A percentile compares a stretch with the other conserved stretches of the same genome.
phyloP scores from a whole-genome alignment of 139 green algal genomes.

The Picochlorum costavermella region DNA sequence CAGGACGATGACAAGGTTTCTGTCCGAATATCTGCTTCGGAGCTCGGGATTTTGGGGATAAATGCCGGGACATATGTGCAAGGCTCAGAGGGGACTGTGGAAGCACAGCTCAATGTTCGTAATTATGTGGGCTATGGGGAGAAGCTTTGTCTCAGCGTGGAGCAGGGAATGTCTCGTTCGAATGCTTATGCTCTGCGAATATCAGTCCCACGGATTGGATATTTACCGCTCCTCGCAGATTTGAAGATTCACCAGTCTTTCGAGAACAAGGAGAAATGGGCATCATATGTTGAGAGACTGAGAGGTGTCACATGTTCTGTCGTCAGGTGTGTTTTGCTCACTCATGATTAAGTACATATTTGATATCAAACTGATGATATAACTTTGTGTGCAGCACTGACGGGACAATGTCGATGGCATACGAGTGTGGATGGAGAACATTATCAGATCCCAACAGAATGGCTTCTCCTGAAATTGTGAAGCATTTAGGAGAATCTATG shows the following conservation, averaged over 20 bases:
- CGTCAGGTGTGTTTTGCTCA: neutral
- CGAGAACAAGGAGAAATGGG: constrained; percentile 3
- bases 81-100: constrained; percentile 39
- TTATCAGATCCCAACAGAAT: constrained; percentile 32
- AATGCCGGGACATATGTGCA: constrained; percentile 57
- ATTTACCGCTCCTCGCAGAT: constrained; percentile 26
- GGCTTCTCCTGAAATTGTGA: constrained; percentile 39
- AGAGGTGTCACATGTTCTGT: constrained; percentile 2
- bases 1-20: constrained; percentile 34
- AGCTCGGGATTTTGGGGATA: constrained; percentile 42
- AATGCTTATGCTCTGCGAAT: constrained; percentile 34
- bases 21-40: constrained; percentile 39
- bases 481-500: constrained; percentile 54
- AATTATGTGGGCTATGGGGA: constrained; percentile 49
- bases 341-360: no score
- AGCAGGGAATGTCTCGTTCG: constrained; percentile 47
- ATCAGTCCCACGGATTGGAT: constrained; percentile 30
- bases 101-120: constrained; percentile 35
- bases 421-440: constrained; percentile 59
- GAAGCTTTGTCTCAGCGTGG: constrained; percentile 24
- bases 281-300: constrained; percentile 11
- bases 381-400: constrained; percentile 33
- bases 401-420: constrained; percentile 38
- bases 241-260: constrained; percentile 27
- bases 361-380: neutral